phyloP scores from a whole-genome alignment of 176 grass and related monocot species.

The Triticum monococcum region DNA sequence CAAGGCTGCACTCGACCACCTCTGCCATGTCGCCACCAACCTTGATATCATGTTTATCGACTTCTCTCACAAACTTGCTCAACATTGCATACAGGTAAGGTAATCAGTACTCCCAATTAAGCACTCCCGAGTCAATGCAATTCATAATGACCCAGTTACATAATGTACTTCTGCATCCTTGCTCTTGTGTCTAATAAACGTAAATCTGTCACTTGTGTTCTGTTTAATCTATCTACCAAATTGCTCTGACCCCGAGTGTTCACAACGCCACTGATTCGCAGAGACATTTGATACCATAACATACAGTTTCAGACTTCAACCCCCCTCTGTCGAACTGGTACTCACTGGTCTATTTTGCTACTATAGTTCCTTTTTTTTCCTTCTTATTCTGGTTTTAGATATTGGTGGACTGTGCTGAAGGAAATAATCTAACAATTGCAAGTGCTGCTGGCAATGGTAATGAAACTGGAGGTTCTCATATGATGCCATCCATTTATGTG shows the following conservation, averaged over 20 bases:
- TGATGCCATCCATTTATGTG: slow-evolving; percentile 58
- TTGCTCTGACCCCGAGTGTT: neutral
- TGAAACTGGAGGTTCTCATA: slow-evolving; percentile 57
- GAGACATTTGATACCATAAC: neutral
- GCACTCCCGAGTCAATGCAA: slow-evolving; percentile 42
- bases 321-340: neutral
- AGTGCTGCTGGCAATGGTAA: slow-evolving; percentile 50
- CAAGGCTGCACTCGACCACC: too few species aligned
- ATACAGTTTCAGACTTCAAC: neutral
- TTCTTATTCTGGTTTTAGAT: slow-evolving; percentile 39
- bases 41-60: slow-evolving; percentile 59
- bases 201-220: neutral
- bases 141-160: neutral
- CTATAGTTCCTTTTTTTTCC: neutral
- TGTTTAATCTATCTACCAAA: neutral
- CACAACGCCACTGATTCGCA: neutral
- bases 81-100: slow-evolving; percentile 70
- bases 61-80: slow-evolving; percentile 59
- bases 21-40: too few species aligned
- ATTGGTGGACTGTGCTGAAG: slow-evolving; percentile 59
- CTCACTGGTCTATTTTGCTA: neutral
- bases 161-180: too few species aligned
- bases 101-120: neutral
- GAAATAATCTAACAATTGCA: slow-evolving; percentile 76
- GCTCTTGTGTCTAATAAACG: neutral